Evolutionary conservation across 2,329 filamentous ascomycete species (phyloP), one percentile per base, ranked within the genome.

Genomic region (Coniochaeta prunicola): DNA sequence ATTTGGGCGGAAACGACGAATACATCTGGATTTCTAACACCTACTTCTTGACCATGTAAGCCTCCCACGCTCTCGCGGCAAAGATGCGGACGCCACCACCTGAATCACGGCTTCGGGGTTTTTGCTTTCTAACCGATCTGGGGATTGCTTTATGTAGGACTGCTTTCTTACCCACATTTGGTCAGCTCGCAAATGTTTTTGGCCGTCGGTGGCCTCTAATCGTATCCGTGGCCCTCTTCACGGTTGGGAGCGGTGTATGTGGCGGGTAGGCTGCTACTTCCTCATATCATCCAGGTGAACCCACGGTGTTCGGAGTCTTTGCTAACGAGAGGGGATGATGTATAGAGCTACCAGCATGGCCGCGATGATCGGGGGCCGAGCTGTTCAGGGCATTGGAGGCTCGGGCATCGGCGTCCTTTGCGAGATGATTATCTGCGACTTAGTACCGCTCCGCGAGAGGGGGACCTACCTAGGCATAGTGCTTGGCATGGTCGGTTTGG

Each of bases 171-270:
- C 80, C 80, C 0, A 3, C 28, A 19, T 8, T 26, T 21, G 79
- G 78, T 1, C 79, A 83, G 61, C 61, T 80, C 21, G 73, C 74
- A 4, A 74, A 83, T 55, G 72, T 83, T 17, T 84, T 78, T 60
- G 81, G 83, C 0, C 71, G 81, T 0, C 73, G 77, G 31, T 74
- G 69, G 53, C 65, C 74, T 24, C 70, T 71, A 19, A 67, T 81
- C 0, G 55, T 67, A 15, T 68, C 76, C 2, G 72, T 82, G 2
- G 69, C 68, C 15, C 61, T 81, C 1, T 84, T 84, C 59, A 73
- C 71, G 0, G 62, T 84, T 0, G 83, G 82, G 0, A 81, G 79
- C 57, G 78, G 74, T 0, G 71, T 86, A 2, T 76, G 71, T 34
- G 82, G 80, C 1, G 75, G n/a, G n/a, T n/a, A n/a, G n/a, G n/a